phyloP scores from a whole-genome alignment of 441 rosid genomes.

The Rhodomyrtus psidioides region DNA sequence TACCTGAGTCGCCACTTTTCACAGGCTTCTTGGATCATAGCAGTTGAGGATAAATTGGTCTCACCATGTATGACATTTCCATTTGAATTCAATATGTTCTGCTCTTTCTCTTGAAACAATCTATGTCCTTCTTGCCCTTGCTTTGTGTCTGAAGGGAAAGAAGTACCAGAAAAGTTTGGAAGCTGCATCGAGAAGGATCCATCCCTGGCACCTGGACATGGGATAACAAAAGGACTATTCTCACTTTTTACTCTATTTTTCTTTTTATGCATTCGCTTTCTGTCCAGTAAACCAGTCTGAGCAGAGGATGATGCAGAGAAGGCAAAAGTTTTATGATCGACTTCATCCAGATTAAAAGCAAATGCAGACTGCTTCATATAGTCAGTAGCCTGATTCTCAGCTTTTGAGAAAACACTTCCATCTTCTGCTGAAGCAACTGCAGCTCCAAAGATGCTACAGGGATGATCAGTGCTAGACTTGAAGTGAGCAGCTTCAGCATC shows the following conservation, averaged over 20 bases:
- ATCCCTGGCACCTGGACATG: constrained; percentile 20
- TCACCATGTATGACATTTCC: constrained; percentile 25
- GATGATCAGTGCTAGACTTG: constrained; percentile 16
- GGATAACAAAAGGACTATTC: constrained; percentile 22
- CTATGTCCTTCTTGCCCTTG: constrained; percentile 1
- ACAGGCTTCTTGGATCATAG: constrained; percentile 46
- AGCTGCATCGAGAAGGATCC: constrained; percentile 13
- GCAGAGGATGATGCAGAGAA: constrained; percentile 53
- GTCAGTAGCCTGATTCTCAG: constrained; percentile 11
- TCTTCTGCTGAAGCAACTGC: constrained; percentile 25
- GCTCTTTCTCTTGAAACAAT: constrained; percentile 14
- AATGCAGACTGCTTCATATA: constrained; percentile 19
- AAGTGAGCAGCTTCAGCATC: constrained; percentile 19
- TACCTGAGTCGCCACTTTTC: constrained; percentile 93
- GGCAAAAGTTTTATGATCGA: constrained; percentile 22
- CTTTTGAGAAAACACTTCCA: constrained; percentile 2
- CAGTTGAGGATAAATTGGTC: constrained; percentile 15
- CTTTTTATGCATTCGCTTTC: constrained; percentile 35
- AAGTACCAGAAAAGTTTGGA: constrained; percentile 5
- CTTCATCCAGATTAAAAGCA: constrained; percentile 25
- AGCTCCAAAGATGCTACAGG: constrained; percentile 6
- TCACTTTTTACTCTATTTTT: constrained; percentile 36
- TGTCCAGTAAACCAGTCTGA: constrained; percentile 18
- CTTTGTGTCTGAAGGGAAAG: not conserved
- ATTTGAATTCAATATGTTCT: constrained; percentile 27